phyloP scores from a whole-genome alignment of 805 yeast genomes.

The Zygosaccharomyces bisporus region DNA sequence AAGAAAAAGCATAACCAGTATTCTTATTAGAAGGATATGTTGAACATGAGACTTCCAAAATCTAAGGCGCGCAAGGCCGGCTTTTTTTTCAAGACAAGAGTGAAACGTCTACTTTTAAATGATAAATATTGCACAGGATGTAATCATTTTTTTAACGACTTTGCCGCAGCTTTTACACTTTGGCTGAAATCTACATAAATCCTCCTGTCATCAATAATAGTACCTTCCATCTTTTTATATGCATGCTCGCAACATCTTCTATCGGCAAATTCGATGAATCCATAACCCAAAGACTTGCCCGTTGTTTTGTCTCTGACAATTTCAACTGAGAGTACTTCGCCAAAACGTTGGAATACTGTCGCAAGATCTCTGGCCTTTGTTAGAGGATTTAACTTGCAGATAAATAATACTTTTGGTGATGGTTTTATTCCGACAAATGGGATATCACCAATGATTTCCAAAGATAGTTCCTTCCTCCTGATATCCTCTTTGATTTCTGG shows the following conservation, averaged over 20 bases:
- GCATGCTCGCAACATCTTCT: constrained; percentile 56
- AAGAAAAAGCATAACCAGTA: neutral
- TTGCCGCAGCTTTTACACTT: constrained; percentile 34
- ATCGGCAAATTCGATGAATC: constrained; percentile 54
- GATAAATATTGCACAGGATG: too few species aligned
- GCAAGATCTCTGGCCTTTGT: constrained; percentile 56
- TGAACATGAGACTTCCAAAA: neutral
- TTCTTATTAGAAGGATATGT: neutral
- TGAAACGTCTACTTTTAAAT: too few species aligned
- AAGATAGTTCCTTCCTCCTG: constrained; percentile 49
- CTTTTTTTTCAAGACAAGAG: neutral
- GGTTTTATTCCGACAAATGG: constrained; percentile 58
- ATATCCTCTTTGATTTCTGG: constrained; percentile 30
- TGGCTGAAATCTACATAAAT: constrained; percentile 69
- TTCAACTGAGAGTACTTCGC: constrained; percentile 49
- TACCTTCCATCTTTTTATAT: constrained; percentile 57
- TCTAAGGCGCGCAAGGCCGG: neutral
- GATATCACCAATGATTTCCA: constrained; percentile 62
- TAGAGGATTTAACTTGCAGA: constrained; percentile 60
- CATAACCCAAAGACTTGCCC: constrained; percentile 54
- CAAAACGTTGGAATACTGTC: constrained; percentile 59
- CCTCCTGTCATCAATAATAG: constrained; percentile 58
- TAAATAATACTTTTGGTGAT: constrained; percentile 56
- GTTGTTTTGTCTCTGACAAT: constrained; percentile 47
- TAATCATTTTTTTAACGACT: neutral